Evolutionary conservation across 768 basidiomycete genomes (phyloP), one percentile per base, ranked within the genome.

Genomic region (Pisolithus sp.): DNA sequence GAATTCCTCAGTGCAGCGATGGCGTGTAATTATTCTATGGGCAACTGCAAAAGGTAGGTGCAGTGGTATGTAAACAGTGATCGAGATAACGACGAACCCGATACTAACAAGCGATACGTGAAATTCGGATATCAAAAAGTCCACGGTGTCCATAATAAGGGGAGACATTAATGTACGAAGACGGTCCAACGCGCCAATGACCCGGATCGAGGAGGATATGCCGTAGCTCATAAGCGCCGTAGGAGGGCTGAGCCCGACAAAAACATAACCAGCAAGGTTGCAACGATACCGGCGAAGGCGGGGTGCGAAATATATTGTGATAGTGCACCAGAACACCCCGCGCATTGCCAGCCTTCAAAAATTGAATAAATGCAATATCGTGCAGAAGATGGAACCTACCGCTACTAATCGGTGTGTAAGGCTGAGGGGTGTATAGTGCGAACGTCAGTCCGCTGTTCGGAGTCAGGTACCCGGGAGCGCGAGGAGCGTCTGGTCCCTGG

Each of bases 341-440:
- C 55, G 57, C 82, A 84, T 54, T 68, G 62, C 82, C 82, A 85
- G 18, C 80, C 83, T 83, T 49, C 18, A 38, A 38, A 36, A 3
- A 9, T 21, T 17, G 12, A 28, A 47, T 50, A 21, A 18, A 38
- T 38, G 43, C 5, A 38, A 13, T 40, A 13, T 21, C 20, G 34
- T 31, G 18, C 45, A 53, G 43, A 55, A 36, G 17, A 39, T 12
- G 48, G n/a, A 30, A 63, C 73, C 57, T 44, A 76, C 76, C 75
- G 72, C 79, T 76, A 12, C 76, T 65, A 7, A 91, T 62, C 5
- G 82, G 75, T 0, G 85, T 89, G 64, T 92, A 91, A 13, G 75
- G 20, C 59, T 80, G 78, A 0, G 92, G 90, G 0, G 82, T 82
- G 62, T 94, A 96, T 60, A 96, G 68, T 40, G 90, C 91, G 73